phyloP scores from a whole-genome alignment of 2,329 filamentous ascomycete genomes.

The Penicillium sp. region DNA sequence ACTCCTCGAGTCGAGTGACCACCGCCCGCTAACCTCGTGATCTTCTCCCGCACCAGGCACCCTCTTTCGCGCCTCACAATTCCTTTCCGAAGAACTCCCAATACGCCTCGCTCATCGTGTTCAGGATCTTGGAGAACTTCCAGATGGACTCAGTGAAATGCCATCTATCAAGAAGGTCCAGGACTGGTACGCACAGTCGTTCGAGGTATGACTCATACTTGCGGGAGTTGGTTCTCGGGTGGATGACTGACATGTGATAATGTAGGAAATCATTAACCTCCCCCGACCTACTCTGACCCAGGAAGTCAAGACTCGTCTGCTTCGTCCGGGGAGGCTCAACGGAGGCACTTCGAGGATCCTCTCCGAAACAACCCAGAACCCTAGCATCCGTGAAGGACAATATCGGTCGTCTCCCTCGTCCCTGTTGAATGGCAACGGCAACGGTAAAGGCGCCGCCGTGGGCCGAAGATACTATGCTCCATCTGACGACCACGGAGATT shows the following conservation, averaged over 20 bases:
- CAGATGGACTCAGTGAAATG: slow-evolving; percentile 96
- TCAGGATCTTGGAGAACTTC: slow-evolving; percentile 81
- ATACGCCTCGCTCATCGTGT: slow-evolving; percentile 94
- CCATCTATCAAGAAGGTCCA: slow-evolving; percentile 88
- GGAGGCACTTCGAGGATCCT: slow-evolving; percentile 59
- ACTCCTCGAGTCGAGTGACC: too few relatives aligned
- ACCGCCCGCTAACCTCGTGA: too few relatives aligned
- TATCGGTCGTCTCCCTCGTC: slow-evolving; percentile 54
- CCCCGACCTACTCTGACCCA: slow-evolving; percentile 65
- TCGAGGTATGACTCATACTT: slow-evolving; percentile 59
- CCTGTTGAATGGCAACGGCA: slow-evolving; percentile 46
- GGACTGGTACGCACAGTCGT: slow-evolving; percentile 98
- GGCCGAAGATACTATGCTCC: slow-evolving; percentile 78
- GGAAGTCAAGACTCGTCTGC: slow-evolving; percentile 68
- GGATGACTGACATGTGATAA: slow-evolving; percentile 18
- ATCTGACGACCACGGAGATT: slow-evolving; percentile 76
- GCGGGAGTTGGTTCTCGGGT: not conserved
- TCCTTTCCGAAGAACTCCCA: slow-evolving; percentile 93
- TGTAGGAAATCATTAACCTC: slow-evolving; percentile 76
- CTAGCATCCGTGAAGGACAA: slow-evolving; percentile 75
- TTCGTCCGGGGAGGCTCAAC: slow-evolving; percentile 43
- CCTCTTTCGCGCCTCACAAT: slow-evolving; percentile 93
- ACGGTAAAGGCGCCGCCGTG: slow-evolving; percentile 41
- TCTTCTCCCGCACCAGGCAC: too few relatives aligned
- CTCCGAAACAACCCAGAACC: slow-evolving; percentile 77